phyloP scores from a whole-genome alignment of 305 asterid species.

The Fraxinus platypoda region DNA sequence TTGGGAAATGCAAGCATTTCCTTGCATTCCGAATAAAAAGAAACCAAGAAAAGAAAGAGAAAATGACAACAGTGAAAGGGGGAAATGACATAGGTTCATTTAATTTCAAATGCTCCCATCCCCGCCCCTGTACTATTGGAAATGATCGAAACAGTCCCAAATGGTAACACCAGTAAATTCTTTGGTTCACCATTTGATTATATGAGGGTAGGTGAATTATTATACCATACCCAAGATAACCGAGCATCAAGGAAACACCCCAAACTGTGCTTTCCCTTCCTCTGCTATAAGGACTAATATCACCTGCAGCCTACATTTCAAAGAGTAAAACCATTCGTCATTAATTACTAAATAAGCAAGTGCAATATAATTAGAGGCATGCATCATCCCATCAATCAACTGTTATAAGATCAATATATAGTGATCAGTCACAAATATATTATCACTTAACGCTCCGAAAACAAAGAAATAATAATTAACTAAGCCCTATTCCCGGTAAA shows the following conservation, averaged over 20 bases:
- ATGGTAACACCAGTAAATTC: not conserved
- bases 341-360: constrained; percentile 14
- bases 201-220: constrained; percentile 2
- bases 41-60: not conserved
- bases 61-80: too few species aligned
- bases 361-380: constrained; percentile 15
- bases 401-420: not conserved
- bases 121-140: not conserved
- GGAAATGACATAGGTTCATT: not conserved
- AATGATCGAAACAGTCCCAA: not conserved
- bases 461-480: not conserved
- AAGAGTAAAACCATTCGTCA: constrained; percentile 17
- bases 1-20: not conserved
- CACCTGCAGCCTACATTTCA: constrained; percentile 69
- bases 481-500: not conserved
- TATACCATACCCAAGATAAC: constrained; percentile 91
- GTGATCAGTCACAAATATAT: not conserved
- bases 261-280: constrained; percentile 96
- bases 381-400: not conserved
- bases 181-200: not conserved
- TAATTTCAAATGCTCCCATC: not conserved
- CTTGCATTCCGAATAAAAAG: not conserved
- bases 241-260: constrained; percentile 98
- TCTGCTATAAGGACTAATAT: constrained; percentile 69
- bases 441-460: constrained; percentile 4